Evolutionary conservation across 164 flowering plant species (phyloP), one percentile per base, ranked within the genome.

Genomic region (Berberis thunbergii): DNA sequence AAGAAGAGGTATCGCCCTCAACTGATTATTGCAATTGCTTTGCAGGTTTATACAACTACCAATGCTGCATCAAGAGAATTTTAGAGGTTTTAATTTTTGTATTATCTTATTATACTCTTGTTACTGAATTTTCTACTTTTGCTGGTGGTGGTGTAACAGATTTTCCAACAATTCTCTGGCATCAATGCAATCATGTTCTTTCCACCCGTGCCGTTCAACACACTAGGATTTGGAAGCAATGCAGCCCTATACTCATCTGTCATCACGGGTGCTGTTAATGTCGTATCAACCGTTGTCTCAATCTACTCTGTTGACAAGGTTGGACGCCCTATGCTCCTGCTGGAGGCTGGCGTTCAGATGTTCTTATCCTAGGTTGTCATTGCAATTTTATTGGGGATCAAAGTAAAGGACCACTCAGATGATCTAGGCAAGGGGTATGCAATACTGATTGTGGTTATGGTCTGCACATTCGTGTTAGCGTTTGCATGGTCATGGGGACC

Each of bases 1-100:
- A 67, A 70, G 77, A 69, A 91, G 0, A 69, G 76, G 44, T 86
- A 89, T 69, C 79, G 91, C 2, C 97, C 98, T 42, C 96, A 79
- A 67, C 75, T 85, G 53, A 61, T 78, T 49, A 80, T 82, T 39
- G 78, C 86, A 6, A 26, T 81, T 6, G 60, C 60, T 57, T 61
- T 90, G 65, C 97, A 90, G 89, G 96, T 88, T 26, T 26, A 26
- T 26, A 26, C 26, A 26, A 26, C 26, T 26, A 26, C 26, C 26
- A 26, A 26, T 26, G 26, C 26, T 26, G 26, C 26, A 26, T 26
- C 26, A 26, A 26, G 26, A 26, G 26, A 26, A 26, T 26, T 0
- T 26, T 26, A 26, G 26, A 26, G 26, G 26, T 26, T 26, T 26
- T 26, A 26, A 26, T 26, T 26, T 26, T 26, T 26, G 26, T 26